Evolutionary conservation across 129 eudicot genomes (phyloP), one percentile per base, ranked within the genome.

Genomic region (Dittrichia graveolens): DNA sequence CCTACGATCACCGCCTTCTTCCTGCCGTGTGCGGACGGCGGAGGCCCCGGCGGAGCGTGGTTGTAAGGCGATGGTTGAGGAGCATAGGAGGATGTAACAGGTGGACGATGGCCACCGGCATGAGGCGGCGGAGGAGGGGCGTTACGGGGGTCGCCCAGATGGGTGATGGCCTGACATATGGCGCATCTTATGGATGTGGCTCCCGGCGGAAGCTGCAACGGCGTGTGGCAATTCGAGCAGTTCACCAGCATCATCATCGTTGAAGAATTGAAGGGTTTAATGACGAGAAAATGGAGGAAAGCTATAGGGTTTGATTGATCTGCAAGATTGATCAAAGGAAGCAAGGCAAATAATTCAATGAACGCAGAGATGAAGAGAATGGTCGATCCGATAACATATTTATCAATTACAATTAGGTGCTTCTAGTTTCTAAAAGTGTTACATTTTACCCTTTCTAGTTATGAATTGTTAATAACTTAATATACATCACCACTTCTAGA

Each of bases 1-100:
- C 99, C 99, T 12, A 87, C 85, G 67, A 95, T 90, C 85, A 95
- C 96, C 35, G 99, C 99, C 73, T 86, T 95, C 59, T 91, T 95
- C 53, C 88, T 72, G 63, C 99, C 99, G 67, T 89, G 91, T 2
- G 85, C 70, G 5, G 81, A 41, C 50, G 94, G 91, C 45, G 93
- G 88, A 0, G 96, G 92, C 0, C 95, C 96, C n/a, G 86, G 83
- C 6, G 96, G 95, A 6, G 88, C 89, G 84, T 87, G 88, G 55
- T 53, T 63, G 79, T 77, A 80, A 15, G 92, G 91, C 0, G 91
- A 81, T 0, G 91, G 93, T 24, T 82, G 79, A 7, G 80, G 57
- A n/a, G 82, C 80, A 60, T 74, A 65, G 5, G 71, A 67, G 0
- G 86, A 63, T 10, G 80, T n/a, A 13, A 72, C 43, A 2, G 77